A percentile compares a stretch with the other conserved stretches of the same genome.
phyloP scores from a whole-genome alignment of 768 basidiomycete species.

The Mycena vulgaris region DNA sequence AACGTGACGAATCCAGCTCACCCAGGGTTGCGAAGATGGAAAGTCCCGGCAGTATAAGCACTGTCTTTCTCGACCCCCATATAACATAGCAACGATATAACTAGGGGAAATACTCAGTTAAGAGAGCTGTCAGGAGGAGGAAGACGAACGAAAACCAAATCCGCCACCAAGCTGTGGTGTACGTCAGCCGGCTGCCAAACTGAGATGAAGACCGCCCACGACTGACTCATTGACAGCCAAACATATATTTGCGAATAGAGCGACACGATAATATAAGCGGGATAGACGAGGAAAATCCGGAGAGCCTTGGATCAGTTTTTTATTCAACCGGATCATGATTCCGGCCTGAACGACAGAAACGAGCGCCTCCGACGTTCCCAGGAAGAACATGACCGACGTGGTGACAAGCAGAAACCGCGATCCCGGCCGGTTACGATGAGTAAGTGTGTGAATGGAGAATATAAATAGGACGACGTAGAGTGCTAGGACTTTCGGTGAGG shows the following conservation, averaged over 20 bases:
- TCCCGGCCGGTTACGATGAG: neutral
- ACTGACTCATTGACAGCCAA: no score
- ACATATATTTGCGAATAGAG: neutral
- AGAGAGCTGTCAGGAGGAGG: neutral
- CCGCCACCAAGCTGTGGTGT: neutral
- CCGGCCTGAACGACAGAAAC: neutral
- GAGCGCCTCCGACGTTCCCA: neutral
- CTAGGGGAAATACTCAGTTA: neutral
- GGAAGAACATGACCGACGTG: neutral
- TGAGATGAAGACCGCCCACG: no score
- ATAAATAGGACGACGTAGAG: neutral
- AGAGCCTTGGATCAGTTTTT: neutral
- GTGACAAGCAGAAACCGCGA: neutral
- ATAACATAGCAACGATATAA: neutral
- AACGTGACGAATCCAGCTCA: neutral
- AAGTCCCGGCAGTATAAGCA: neutral
- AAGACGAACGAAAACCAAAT: neutral
- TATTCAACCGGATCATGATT: neutral
- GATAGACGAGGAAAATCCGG: no score
- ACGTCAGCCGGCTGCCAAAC: neutral
- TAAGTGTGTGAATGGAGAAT: neutral
- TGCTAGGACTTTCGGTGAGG: neutral
- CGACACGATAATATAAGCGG: neutral
- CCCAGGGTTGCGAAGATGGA: neutral
- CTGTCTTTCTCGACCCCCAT: neutral